Evolutionary conservation across 2,329 filamentous ascomycete genomes (phyloP), one percentile per base, ranked within the genome.

Genomic region (Paecilomyces formosus): DNA sequence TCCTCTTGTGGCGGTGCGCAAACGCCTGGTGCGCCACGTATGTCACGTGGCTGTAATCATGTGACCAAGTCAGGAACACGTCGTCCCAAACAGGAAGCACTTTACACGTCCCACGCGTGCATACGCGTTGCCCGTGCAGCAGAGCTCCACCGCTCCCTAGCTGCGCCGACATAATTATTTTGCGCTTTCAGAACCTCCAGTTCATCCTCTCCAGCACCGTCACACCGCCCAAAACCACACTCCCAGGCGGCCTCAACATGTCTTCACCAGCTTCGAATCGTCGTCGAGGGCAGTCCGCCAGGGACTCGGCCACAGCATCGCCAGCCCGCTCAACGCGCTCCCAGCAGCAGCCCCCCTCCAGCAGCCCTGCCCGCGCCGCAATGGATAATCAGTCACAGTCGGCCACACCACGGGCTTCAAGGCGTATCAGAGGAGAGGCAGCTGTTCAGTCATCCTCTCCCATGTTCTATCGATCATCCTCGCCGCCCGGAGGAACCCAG

Each of bases 401-500:
- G 62, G 68, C 73, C 55, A 83, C 81, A 1, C 81, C 81, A 28
- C 75, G 77, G 57, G 73, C 76, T 52, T 71, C 76, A 51, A 68
- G 77, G 61, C 68, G 78, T 30, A 68, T 78, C 63, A 66, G 73
- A 56, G 73, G 69, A 22, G 71, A 74, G 53, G 65, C 63, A 35
- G 69, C 72, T 57, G 70, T 79, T 35, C 78, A 87, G 61, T 84
- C 85, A 4, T 94, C 91, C 3, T 96, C 92, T 59, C 92, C 92
- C 49, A 81, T 96, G 63, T 89, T 90, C 74, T 95, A 87, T 74
- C 85, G 80, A 61, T 87, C 84, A 0, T 87, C 85, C 18, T 84
- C 85, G 6, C 72, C 67, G 9, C 39, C 39, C 3, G 39, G 39
- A 18, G 39, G 39, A 7, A 45, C 39, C n/a, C 39, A 45, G 39